These are phyloP conservation scores for Adansonia madagascariensis DNA, from an alignment of 441 rosid genomes.

Conservation along the genomic window DNA sequence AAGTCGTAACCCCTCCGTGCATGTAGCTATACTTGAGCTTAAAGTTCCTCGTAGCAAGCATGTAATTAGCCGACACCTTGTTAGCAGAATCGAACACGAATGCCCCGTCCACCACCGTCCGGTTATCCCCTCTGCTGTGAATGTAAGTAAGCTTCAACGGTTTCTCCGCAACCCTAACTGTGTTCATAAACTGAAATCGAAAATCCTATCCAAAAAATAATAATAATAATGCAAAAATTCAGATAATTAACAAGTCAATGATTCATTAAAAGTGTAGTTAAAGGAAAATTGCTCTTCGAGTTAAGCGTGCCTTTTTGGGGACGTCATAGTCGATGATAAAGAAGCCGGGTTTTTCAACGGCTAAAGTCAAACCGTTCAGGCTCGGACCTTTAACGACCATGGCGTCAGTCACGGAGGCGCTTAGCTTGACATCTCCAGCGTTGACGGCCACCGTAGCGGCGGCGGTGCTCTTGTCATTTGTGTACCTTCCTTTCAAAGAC, in stretches of 20 bases:
- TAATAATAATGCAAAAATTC: background rate
- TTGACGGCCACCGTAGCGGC: slow-evolving; percentile 53
- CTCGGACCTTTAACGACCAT: slow-evolving; percentile 76
- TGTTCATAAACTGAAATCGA: slow-evolving; percentile 96
- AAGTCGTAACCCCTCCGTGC: slow-evolving; percentile 66
- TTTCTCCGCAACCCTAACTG: slow-evolving; percentile 67
- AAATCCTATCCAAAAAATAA: slow-evolving; percentile 57
- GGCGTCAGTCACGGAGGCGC: slow-evolving; percentile 84
- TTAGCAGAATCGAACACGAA: slow-evolving; percentile 69
- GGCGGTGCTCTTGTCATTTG: slow-evolving; percentile 54
- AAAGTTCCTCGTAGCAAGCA: slow-evolving; percentile 73
- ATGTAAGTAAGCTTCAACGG: slow-evolving; percentile 87
- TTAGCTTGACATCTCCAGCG: slow-evolving; percentile 75
- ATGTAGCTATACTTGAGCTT: slow-evolving; percentile 80
- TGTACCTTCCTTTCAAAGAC: slow-evolving; percentile 77
- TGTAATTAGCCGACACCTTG: slow-evolving; percentile 76
- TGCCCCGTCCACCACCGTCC: slow-evolving; percentile 72
- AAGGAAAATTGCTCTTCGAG: background rate
- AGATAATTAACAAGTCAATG: slow-evolving; percentile 11
- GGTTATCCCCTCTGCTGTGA: slow-evolving; percentile 64
- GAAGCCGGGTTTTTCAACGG: slow-evolving; percentile 31
- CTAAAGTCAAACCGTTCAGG: slow-evolving; percentile 69
- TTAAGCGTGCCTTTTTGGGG: slow-evolving; percentile 61
- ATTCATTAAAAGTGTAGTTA: background rate
- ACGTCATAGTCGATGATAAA: slow-evolving; percentile 41